These are phyloP conservation scores for Nemania sp. DNA, from an alignment of 2,329 filamentous ascomycete species.

Conservation along the genomic window DNA sequence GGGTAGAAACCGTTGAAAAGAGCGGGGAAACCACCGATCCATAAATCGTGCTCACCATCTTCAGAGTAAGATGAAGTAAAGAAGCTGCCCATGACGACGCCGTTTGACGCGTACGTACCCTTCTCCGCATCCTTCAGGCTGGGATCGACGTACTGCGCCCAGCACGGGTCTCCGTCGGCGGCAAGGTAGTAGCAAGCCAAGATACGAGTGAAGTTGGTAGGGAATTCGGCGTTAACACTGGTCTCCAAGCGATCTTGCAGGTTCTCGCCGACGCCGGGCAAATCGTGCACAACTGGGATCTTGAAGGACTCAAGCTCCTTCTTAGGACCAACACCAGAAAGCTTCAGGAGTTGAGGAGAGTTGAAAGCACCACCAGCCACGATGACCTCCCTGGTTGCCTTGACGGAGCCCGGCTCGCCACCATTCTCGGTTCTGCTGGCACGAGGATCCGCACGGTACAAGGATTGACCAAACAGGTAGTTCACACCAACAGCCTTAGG, in stretches of 20 bases:
- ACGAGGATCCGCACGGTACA: slow-evolving; percentile 51
- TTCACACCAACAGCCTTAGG: slow-evolving; percentile 54
- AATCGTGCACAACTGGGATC: slow-evolving; percentile 50
- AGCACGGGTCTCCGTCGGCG: slow-evolving; percentile 41
- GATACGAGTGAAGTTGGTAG: slow-evolving; percentile 43
- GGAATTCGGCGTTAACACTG: slow-evolving; percentile 47
- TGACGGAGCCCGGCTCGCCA: slow-evolving; percentile 40
- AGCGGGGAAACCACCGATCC: slow-evolving; percentile 45
- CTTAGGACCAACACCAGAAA: slow-evolving; percentile 50
- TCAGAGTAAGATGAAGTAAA: slow-evolving; percentile 32
- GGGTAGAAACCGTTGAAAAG: slow-evolving; percentile 47
- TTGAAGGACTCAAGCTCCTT: slow-evolving; percentile 42
- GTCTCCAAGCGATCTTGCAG: slow-evolving; percentile 60
- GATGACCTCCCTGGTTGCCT: slow-evolving; percentile 51
- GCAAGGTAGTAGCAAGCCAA: slow-evolving; percentile 42
- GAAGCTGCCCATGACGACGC: slow-evolving; percentile 40
- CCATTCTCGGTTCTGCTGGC: slow-evolving; percentile 20
- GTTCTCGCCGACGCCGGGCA: slow-evolving; percentile 62
- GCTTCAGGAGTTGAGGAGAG: slow-evolving; percentile 55
- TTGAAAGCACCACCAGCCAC: slow-evolving; percentile 57
- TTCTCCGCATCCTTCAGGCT: slow-evolving; percentile 26
- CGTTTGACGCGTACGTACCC: slow-evolving; percentile 42
- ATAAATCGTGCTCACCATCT: slow-evolving; percentile 40
- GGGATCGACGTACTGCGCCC: slow-evolving; percentile 31
- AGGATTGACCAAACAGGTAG: slow-evolving; percentile 49